Percentiles rank a stretch among this genome's conserved stretches.
Conservation (phyloP, 768 basidiomycete genomes). For the Tulasnella sp. region DNA sequence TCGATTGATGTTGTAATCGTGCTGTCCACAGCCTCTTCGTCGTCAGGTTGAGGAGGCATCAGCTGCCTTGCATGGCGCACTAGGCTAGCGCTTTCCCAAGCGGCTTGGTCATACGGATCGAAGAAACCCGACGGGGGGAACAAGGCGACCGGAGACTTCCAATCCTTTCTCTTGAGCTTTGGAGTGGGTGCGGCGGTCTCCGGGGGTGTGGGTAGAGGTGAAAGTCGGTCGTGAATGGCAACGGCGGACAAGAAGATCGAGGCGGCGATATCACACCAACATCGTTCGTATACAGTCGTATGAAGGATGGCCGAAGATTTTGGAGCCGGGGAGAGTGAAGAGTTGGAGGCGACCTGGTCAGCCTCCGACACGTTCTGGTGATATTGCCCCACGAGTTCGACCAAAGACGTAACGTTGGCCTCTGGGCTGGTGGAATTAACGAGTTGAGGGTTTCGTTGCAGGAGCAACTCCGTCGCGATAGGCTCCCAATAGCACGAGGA, state of each 20-base stretch:
- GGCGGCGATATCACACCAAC: constrained; percentile 75
- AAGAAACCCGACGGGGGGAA: constrained; percentile 46
- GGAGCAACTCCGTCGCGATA: constrained; percentile 49
- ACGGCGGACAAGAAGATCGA: constrained; percentile 27
- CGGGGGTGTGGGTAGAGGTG: not conserved
- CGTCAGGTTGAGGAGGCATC: constrained; percentile 29
- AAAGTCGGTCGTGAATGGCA: not conserved
- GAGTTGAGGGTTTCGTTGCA: constrained; percentile 23
- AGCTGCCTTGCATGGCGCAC: constrained; percentile 37
- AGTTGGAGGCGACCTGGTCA: constrained; percentile 43
- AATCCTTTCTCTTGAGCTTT: not conserved
- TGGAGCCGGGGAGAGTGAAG: constrained; percentile 31
- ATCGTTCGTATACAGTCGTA: constrained; percentile 58
- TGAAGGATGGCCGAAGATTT: not conserved
- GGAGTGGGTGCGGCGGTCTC: not conserved
- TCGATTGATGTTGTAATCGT: not conserved
- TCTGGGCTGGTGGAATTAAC: constrained; percentile 39
- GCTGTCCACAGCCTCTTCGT: not conserved
- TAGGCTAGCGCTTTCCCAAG: constrained; percentile 70
- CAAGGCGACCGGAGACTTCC: not conserved
- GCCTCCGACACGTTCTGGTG: constrained; percentile 64
- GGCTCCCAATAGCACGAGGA: constrained; percentile 91
- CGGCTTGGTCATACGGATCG: constrained; percentile 69
- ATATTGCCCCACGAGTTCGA: not conserved
- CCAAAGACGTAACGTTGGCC: not conserved